Conservation (phyloP, 2,329 filamentous ascomycete species). For the Chrysoporthe cubensis region DNA sequence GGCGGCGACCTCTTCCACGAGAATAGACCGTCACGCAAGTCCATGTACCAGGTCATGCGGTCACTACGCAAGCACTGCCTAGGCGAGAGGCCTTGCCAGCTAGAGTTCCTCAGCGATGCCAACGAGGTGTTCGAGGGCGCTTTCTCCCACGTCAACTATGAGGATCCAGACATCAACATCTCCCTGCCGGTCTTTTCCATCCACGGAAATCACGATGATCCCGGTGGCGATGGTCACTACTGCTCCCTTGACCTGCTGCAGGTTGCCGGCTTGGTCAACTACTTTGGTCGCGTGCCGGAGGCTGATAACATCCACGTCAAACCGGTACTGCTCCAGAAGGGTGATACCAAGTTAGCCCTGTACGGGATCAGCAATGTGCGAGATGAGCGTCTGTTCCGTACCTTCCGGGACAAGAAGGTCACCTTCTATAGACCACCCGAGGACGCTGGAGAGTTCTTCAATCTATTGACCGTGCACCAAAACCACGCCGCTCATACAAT, state of each 20-base stretch:
- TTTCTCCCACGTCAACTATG: constrained; percentile 95
- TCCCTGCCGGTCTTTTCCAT: constrained; percentile 98
- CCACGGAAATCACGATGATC: constrained; percentile 97
- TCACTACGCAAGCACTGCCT: constrained; percentile 91
- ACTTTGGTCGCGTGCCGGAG: constrained; percentile 90
- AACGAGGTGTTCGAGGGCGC: constrained; percentile 87
- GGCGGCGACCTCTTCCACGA: constrained; percentile 97
- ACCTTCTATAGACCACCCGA: constrained; percentile 86
- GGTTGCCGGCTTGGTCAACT: constrained; percentile 89
- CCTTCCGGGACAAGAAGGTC: constrained; percentile 90
- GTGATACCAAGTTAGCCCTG: constrained; percentile 85
- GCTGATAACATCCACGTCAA: constrained; percentile 93
- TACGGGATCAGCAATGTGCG: constrained; percentile 96
- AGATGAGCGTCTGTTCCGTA: constrained; percentile 92
- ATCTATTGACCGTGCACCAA: constrained; percentile 91
- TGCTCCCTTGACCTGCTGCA: constrained; percentile 91
- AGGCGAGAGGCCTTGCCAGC: constrained; percentile 91
- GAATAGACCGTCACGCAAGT: constrained; percentile 93
- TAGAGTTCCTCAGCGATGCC: constrained; percentile 93
- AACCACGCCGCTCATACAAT: constrained; percentile 92
- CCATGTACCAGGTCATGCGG: constrained; percentile 97
- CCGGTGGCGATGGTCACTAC: constrained; percentile 91
- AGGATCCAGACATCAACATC: constrained; percentile 95
- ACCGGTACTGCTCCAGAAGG: constrained; percentile 91
- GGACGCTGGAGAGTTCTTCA: constrained; percentile 92